Conservation (phyloP, 371 early-diverging fungal genomes). For the Rhizopus arrhizus region DNA sequence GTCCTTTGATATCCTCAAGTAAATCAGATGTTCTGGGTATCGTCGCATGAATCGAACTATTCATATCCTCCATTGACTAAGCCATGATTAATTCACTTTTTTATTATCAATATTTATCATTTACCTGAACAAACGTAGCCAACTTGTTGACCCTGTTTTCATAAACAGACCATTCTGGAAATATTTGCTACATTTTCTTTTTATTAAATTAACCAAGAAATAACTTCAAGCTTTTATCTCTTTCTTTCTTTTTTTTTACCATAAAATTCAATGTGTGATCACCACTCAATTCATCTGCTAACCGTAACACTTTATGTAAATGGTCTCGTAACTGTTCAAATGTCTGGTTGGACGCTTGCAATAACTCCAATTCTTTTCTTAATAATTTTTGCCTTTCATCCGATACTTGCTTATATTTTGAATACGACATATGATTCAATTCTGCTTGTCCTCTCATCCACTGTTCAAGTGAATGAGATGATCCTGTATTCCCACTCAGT, state of each 20-base stretch:
- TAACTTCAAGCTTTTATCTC: background rate
- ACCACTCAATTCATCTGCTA: constrained; percentile 42
- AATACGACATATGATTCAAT: constrained; percentile 9
- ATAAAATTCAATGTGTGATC: constrained; percentile 37
- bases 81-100: background rate
- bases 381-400: constrained; percentile 22
- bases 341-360: constrained; percentile 30
- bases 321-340: constrained; percentile 34
- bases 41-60: constrained; percentile 23
- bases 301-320: constrained; percentile 29
- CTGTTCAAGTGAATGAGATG: constrained; percentile 16
- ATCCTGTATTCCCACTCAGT: constrained; percentile 14
- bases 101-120: background rate
- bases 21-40: constrained; percentile 44
- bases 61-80: constrained; percentile 53
- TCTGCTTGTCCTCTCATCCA: constrained; percentile 28
- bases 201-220: background rate
- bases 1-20: constrained; percentile 35
- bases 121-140: constrained; percentile 44
- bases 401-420: constrained; percentile 16
- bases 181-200: constrained; percentile 24
- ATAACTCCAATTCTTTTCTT: constrained; percentile 30
- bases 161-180: constrained; percentile 46
- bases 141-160: constrained; percentile 37
- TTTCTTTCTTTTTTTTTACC: constrained; percentile 21